A percentile compares a stretch with the other conserved stretches of the same genome.
These are phyloP conservation scores for Mortierella sp. DNA, from an alignment of 371 early-diverging fungal genomes.

Conservation along the genomic window DNA sequence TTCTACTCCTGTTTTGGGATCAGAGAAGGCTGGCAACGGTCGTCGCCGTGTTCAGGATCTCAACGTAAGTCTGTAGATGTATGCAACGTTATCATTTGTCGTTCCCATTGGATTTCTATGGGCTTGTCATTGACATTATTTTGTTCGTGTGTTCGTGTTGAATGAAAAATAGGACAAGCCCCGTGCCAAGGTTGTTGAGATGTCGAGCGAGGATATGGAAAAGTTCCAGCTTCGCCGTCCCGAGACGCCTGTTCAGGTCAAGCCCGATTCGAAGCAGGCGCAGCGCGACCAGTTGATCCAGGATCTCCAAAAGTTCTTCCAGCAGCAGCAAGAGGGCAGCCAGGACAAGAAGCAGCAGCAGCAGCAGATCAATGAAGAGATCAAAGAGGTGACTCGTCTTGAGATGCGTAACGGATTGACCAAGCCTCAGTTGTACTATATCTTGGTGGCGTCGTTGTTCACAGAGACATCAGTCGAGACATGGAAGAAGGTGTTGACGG, in stretches of 20 bases:
- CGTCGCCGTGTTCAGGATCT: slow-evolving; percentile 54
- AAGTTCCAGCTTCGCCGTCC: slow-evolving; percentile 63
- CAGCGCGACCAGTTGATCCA: slow-evolving; percentile 52
- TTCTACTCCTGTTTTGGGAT: slow-evolving; percentile 47
- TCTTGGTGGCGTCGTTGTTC: slow-evolving; percentile 72
- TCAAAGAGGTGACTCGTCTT: slow-evolving; percentile 81
- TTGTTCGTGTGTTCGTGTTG: slow-evolving; percentile 1
- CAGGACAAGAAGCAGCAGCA: slow-evolving; percentile 47
- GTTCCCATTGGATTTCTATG: background rate
- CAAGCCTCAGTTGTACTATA: slow-evolving; percentile 75
- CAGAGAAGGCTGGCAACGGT: slow-evolving; percentile 35
- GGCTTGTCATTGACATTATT: background rate
- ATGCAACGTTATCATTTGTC: too few species aligned
- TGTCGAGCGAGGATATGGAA: slow-evolving; percentile 75
- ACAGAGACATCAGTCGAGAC: slow-evolving; percentile 62
- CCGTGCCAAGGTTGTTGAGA: slow-evolving; percentile 76
- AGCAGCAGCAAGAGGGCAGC: slow-evolving; percentile 21
- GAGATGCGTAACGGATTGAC: slow-evolving; percentile 84
- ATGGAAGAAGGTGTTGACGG: slow-evolving; percentile 55
- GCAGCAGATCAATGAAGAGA: slow-evolving; percentile 64
- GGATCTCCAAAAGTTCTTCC: slow-evolving; percentile 57
- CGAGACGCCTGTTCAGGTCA: slow-evolving; percentile 53
- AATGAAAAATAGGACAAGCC: slow-evolving; percentile 64
- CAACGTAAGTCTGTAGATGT: slow-evolving; percentile 27
- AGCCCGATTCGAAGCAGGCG: slow-evolving; percentile 58